A percentile compares a stretch with the other conserved stretches of the same genome.
Evolutionary conservation across 176 grass and related monocot species (phyloP).

Genomic region (Pontederia crassipes): DNA sequence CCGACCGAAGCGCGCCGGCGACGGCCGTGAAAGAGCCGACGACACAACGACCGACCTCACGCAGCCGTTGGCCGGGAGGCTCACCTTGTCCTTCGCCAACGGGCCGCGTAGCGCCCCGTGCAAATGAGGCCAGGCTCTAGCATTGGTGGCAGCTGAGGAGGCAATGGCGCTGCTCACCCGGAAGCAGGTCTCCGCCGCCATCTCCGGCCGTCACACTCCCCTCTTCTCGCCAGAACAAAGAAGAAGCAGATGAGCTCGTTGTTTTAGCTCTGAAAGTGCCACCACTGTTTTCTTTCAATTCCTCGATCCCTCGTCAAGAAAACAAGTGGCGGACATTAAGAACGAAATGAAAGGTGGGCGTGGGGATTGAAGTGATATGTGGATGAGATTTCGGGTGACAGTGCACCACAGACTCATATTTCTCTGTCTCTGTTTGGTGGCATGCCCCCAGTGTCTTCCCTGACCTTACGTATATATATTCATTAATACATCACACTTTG

Average conservation of each 20-base stretch:
- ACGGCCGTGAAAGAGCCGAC: neutral
- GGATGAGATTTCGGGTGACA: neutral
- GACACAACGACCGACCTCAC: neutral
- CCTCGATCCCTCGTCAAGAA: neutral
- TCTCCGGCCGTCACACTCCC: neutral
- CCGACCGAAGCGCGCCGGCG: neutral
- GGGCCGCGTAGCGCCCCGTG: conserved; percentile 14
- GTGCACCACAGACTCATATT: too few relatives aligned
- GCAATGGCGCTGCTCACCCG: conserved; percentile 38
- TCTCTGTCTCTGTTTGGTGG: too few relatives aligned
- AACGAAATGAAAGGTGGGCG: neutral
- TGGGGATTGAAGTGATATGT: neutral
- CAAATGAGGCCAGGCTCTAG: conserved; percentile 32
- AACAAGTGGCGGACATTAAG: neutral
- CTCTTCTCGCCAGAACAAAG: too few relatives aligned
- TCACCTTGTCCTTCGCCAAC: conserved; percentile 17
- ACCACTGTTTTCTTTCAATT: too few relatives aligned
- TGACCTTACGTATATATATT: too few relatives aligned
- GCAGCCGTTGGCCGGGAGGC: neutral
- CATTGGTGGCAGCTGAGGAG: conserved; percentile 12
- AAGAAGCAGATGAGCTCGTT: too few relatives aligned
- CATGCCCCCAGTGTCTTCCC: too few relatives aligned
- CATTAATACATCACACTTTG: too few relatives aligned
- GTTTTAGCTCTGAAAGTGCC: too few relatives aligned
- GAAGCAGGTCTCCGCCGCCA: conserved; percentile 80